Base-by-base conservation (phyloP, 768 basidiomycete species). In the Trametes elegans region DNA sequence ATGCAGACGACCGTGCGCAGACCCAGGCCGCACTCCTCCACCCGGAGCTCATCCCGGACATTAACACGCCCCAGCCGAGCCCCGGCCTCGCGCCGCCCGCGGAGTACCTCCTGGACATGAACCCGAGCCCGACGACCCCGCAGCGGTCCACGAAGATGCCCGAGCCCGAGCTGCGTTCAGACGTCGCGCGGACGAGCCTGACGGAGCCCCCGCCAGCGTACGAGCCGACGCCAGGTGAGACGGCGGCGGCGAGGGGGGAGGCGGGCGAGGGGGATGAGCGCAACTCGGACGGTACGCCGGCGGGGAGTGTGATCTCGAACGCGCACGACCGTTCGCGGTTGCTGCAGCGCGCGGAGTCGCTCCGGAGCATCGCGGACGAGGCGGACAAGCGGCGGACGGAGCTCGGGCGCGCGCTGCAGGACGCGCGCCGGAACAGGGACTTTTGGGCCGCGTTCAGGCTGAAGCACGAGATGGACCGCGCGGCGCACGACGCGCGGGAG, bases 381-480 rank as follows among this genome's bases (percentile, higher is more conserved):
- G 61, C 63, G 51, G 69, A 71, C 53, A 61, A 57, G 43, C 62
- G 63, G 54, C 42, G 67, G 32, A 54, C 62, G 39, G 53, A 52
- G 34, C 57, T 72, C 36, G 49, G 56, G 28, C 11, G 31, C 7
- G 64, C 64, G 45, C 46, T 60, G 26, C 59, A 64, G 58, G 49
- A 49, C 41, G 73, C 72, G 21, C 28, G 62, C 44, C 27, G 58
- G 23, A 57, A 65, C 34, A 47, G 57, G 27, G 61, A 69, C 26
- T 53, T 55, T 40, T 58, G 60, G 43, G 61, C 65, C 19, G 70
- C 65, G 11, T 56, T 73, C 36, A 40, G 60, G 43, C 56, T 65
- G 19, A 68, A 69, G 51, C 64, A 67, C 18, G 70, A 71, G 49
- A 55, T 62, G 38, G 66, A 70, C 5, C 61, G 68, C 27, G 65